These are phyloP conservation scores for Lodderomyces oxycetoniae DNA, from an alignment of 1,139 yeast genomes.

Conservation along the genomic window DNA sequence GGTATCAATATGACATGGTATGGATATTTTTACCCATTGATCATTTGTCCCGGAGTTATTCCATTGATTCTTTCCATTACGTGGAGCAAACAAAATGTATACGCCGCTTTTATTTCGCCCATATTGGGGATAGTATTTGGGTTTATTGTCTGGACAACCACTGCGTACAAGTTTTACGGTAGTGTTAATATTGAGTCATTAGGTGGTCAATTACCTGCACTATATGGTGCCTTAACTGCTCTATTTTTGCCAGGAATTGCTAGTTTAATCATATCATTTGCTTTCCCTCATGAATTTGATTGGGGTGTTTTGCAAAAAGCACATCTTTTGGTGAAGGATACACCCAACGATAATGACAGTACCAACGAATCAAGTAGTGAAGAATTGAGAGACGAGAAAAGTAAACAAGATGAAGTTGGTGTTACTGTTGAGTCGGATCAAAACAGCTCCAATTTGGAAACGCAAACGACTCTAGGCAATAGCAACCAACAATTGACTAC, in stretches of 20 bases:
- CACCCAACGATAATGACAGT: slow-evolving; percentile 3
- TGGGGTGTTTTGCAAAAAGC: slow-evolving; percentile 26
- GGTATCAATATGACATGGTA: slow-evolving; percentile 33
- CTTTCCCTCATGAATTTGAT: slow-evolving; percentile 27
- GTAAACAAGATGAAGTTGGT: slow-evolving; percentile 6
- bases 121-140: slow-evolving; percentile 22
- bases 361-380: neutral
- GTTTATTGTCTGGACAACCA: slow-evolving; percentile 23
- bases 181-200: slow-evolving; percentile 20
- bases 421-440: slow-evolving; percentile 7
- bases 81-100: slow-evolving; percentile 29
- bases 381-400: slow-evolving; percentile 3
- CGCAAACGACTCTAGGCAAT: slow-evolving; percentile 1
- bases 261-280: slow-evolving; percentile 23
- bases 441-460: slow-evolving; percentile 2
- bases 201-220: slow-evolving; percentile 31
- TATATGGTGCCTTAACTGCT: slow-evolving; percentile 30
- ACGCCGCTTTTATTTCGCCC: slow-evolving; percentile 26
- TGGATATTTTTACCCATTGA: slow-evolving; percentile 31
- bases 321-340: slow-evolving; percentile 18
- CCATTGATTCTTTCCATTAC: slow-evolving; percentile 31
- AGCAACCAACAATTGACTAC: slow-evolving; percentile 11
- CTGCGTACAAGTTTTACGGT: slow-evolving; percentile 24
- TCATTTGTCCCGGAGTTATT: slow-evolving; percentile 35
- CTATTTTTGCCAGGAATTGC: slow-evolving; percentile 29